Conservation (phyloP, 2,329 filamentous ascomycete species). For the Ploettnerulaceae sp. region DNA sequence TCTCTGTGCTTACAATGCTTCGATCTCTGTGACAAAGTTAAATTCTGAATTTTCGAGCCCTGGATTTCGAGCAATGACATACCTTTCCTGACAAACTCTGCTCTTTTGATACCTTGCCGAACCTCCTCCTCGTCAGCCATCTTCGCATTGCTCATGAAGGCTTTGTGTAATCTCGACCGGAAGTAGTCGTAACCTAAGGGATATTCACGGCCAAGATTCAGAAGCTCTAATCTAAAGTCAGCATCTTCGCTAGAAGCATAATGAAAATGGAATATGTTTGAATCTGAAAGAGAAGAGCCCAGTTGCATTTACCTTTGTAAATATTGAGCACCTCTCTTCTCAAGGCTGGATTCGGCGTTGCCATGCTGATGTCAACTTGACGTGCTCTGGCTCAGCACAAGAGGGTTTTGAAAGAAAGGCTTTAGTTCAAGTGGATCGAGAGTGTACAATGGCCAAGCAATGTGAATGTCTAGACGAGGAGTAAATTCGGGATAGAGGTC, state of each 20-base stretch:
- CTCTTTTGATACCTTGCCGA: conserved; percentile 65
- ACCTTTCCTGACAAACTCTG: conserved; percentile 91
- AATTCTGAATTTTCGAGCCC: neutral
- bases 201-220: conserved; percentile 81
- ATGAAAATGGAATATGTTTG: neutral
- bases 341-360: conserved; percentile 41
- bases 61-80: conserved; percentile 12
- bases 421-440: too few relatives aligned
- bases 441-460: neutral
- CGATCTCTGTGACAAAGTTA: conserved; percentile 65
- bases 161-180: conserved; percentile 72
- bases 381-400: neutral
- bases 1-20: conserved; percentile 68
- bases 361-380: neutral
- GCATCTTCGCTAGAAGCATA: too few relatives aligned
- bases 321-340: conserved; percentile 75
- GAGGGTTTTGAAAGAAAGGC: too few relatives aligned
- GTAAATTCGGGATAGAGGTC: too few relatives aligned
- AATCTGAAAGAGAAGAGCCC: neutral
- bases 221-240: conserved; percentile 57
- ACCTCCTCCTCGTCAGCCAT: conserved; percentile 73
- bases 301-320: conserved; percentile 69
- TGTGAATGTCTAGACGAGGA: neutral
- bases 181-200: conserved; percentile 83
- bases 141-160: conserved; percentile 71